phyloP scores from a whole-genome alignment of 257 asterid genomes.

The Capsicum rhomboideum region DNA sequence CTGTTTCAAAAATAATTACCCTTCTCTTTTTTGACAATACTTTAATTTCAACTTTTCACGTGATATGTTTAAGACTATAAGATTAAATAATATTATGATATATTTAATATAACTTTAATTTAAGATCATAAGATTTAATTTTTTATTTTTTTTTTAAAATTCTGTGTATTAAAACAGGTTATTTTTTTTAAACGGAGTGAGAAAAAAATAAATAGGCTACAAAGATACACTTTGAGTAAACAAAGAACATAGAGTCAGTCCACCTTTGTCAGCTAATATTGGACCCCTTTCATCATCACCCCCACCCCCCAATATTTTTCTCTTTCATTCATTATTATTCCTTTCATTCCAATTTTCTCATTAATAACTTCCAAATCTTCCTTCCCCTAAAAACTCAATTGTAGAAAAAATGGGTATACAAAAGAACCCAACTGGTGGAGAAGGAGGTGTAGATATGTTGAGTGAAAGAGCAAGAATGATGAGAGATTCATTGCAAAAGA shows the following conservation, averaged over 20 bases:
- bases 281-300: background rate
- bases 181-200: too few species aligned
- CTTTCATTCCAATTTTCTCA: background rate
- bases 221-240: background rate
- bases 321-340: background rate
- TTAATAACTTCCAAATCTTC: too few species aligned
- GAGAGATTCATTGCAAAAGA: constrained; percentile 33
- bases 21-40: too few species aligned
- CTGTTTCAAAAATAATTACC: too few species aligned
- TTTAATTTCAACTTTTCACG: too few species aligned
- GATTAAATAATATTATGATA: too few species aligned
- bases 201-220: too few species aligned
- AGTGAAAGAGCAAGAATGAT: constrained; percentile 32
- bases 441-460: constrained; percentile 18
- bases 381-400: background rate
- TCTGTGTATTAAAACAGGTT: too few species aligned
- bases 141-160: too few species aligned
- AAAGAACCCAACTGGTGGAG: background rate
- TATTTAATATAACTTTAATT: too few species aligned
- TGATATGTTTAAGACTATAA: too few species aligned
- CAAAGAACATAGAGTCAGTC: background rate
- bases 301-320: background rate
- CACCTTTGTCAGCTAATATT: background rate
- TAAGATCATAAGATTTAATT: too few species aligned
- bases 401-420: constrained; percentile 20